Evolutionary conservation across 257 asterid species (phyloP), one percentile per base, ranked within the genome.

Genomic region (Petunia secreta): DNA sequence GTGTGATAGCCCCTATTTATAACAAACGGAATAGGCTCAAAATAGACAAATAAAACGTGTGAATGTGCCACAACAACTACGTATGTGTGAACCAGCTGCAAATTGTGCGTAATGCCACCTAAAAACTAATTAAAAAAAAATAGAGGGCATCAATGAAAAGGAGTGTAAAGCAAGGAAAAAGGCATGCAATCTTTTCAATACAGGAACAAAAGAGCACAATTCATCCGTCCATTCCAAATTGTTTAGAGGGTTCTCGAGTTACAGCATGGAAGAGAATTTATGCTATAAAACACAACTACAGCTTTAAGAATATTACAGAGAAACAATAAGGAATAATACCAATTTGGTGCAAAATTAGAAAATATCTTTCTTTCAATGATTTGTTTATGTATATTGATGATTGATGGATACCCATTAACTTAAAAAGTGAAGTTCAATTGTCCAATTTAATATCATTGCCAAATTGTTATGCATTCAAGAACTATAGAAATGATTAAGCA

Each of bases 31-130:
- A 87, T 76, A 85, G 90, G 87, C 79, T 52, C 83, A 78, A 85
- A 87, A 83, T 57, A 85, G 91, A 90, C 46, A 46, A 66, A 94
- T 90, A 79, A 85, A 87, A 85, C 83, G 80, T 74, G 80, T 85
- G 84, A 87, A 87, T 86, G 83, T 86, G 80, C 80, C 80, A 40
- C 77, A 71, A 71, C 59, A 48, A 46, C 82, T 43, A 73, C 48
- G 84, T 86, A 83, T 88, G 90, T 91, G 96, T 87, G 86, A 81
- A 89, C 91, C 98, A 92, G 97, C 94, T 90, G 88, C 95, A 82
- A 89, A 88, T 83, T 88, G 87, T 78, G 69, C 83, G 80, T 85
- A 85, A 76, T 82, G 69, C 77, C 73, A 58, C 89, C 92, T 83
- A 87, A 85, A 88, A 89, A 88, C 87, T 75, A 82, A 92, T 25